Conservation (phyloP, 305 asterid genomes). For the Ajuga reptans region DNA sequence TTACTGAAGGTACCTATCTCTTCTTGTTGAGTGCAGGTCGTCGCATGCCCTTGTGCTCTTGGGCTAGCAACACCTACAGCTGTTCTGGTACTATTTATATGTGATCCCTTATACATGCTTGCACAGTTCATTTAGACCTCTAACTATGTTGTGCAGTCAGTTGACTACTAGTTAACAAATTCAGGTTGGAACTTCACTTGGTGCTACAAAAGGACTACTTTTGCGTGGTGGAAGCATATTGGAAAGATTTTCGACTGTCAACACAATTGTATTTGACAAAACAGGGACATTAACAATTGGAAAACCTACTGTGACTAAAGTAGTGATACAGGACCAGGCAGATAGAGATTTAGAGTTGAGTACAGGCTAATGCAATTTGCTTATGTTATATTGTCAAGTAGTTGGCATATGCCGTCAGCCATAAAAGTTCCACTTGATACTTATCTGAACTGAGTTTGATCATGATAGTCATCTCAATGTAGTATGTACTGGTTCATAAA, state of each 20-base stretch:
- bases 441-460: slow-evolving; percentile 8
- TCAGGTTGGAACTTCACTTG: slow-evolving; percentile 98
- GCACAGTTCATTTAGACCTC: neutral
- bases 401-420: slow-evolving; percentile 8
- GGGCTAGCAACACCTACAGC: slow-evolving; percentile 99
- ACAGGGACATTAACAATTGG: slow-evolving; percentile 94
- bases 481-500: neutral
- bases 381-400: slow-evolving; percentile 12
- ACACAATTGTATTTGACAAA: slow-evolving; percentile 85
- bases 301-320: slow-evolving; percentile 78
- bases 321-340: slow-evolving; percentile 39
- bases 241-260: slow-evolving; percentile 73
- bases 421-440: neutral
- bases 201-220: slow-evolving; percentile 91
- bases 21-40: slow-evolving; percentile 57
- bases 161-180: slow-evolving; percentile 23
- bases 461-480: slow-evolving; percentile 4
- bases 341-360: slow-evolving; percentile 53
- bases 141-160: slow-evolving; percentile 11
- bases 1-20: slow-evolving; percentile 16
- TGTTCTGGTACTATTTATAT: slow-evolving; percentile 61
- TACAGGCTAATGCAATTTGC: slow-evolving; percentile 20
- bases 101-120: slow-evolving; percentile 17
- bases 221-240: slow-evolving; percentile 95
- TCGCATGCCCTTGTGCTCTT: slow-evolving; percentile 99